Conservation (phyloP, 2,329 filamentous ascomycete genomes). For the Pyricularia pennisetigena region DNA sequence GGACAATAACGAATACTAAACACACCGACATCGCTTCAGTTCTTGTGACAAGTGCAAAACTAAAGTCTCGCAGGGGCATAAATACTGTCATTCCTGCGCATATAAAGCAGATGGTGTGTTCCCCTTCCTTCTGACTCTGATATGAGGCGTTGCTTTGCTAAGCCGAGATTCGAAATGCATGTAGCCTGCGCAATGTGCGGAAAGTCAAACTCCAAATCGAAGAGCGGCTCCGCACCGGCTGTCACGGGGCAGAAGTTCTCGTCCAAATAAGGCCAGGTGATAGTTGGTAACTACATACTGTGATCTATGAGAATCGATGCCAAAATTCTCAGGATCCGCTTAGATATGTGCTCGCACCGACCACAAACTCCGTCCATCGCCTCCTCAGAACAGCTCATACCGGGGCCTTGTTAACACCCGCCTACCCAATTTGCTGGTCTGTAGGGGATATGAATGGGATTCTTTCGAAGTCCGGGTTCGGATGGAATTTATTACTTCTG, state of each 20-base stretch:
- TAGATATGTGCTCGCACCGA: too few relatives aligned
- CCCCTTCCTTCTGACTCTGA: not conserved
- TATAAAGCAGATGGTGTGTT: slow-evolving; percentile 49
- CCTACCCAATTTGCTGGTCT: too few relatives aligned
- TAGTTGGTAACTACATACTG: not conserved
- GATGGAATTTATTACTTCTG: too few relatives aligned
- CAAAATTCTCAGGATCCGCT: not conserved
- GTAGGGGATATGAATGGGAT: too few relatives aligned
- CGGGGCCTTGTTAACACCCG: too few relatives aligned
- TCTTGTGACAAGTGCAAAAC: slow-evolving; percentile 52
- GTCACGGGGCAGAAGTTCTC: slow-evolving; percentile 54
- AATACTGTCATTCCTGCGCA: slow-evolving; percentile 52
- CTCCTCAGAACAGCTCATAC: too few relatives aligned
- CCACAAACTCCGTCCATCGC: too few relatives aligned
- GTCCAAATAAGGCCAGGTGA: slow-evolving; percentile 35
- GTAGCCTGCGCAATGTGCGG: slow-evolving; percentile 55
- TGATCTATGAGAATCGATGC: not conserved
- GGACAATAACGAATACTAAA: not conserved
- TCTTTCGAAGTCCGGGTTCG: too few relatives aligned
- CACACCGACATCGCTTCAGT: slow-evolving; percentile 14
- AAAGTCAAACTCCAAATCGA: slow-evolving; percentile 43
- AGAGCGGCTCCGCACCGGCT: slow-evolving; percentile 34
- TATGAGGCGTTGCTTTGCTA: not conserved
- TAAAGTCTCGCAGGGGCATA: slow-evolving; percentile 51
- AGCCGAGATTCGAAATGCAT: not conserved